phyloP scores from a whole-genome alignment of 2,329 filamentous ascomycete genomes.

The Nemania abortiva region DNA sequence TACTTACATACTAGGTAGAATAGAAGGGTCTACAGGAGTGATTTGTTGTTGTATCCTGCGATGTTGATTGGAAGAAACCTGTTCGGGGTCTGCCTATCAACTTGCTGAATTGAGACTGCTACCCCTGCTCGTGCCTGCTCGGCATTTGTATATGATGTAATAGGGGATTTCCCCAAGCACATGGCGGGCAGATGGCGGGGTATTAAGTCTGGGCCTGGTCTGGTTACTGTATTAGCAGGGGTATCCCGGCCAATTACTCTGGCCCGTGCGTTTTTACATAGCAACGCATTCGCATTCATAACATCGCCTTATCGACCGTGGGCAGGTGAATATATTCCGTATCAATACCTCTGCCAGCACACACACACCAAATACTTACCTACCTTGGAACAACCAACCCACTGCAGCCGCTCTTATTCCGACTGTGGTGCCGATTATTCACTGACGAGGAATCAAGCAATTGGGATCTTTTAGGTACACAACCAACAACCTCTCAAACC shows the following conservation, averaged over 20 bases:
- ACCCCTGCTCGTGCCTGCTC: neutral
- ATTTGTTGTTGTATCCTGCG: neutral
- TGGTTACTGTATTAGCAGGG: constrained; percentile 17
- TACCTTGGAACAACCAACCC: constrained; percentile 13
- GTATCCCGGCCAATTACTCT: constrained; percentile 20
- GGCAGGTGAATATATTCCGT: constrained; percentile 23
- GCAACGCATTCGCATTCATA: constrained; percentile 38
- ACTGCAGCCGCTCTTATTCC: constrained; percentile 12
- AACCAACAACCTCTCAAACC: neutral
- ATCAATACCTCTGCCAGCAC: constrained; percentile 32
- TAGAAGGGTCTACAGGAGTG: neutral
- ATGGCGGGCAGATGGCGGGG: constrained; percentile 2
- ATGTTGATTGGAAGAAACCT: neutral
- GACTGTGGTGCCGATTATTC: neutral
- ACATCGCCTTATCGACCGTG: constrained; percentile 26
- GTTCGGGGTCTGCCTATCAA: neutral
- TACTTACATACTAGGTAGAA: no score
- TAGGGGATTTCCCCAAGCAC: constrained; percentile 1
- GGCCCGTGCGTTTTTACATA: constrained; percentile 33
- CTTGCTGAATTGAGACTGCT: neutral
- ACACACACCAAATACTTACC: constrained; percentile 21
- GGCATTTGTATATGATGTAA: neutral
- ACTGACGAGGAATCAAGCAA: constrained; percentile 6
- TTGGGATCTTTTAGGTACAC: constrained; percentile 18
- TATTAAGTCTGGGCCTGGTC: neutral